These are phyloP conservation scores for Magnaporthiopsis incrustans DNA, from an alignment of 2,329 filamentous ascomycete genomes.

Conservation along the genomic window DNA sequence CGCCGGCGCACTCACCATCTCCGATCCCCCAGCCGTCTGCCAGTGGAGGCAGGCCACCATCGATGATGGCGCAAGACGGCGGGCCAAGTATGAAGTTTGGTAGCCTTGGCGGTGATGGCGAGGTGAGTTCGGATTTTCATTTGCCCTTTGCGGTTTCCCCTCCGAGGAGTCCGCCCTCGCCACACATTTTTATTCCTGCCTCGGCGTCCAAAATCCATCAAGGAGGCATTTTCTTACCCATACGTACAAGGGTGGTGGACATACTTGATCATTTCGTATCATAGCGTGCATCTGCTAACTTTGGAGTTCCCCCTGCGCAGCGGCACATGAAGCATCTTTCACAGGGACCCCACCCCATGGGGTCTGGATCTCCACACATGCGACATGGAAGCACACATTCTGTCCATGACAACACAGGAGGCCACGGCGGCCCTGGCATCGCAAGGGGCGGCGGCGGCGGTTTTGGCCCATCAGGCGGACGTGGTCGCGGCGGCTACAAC, in stretches of 20 bases:
- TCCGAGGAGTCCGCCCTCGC: too few relatives aligned
- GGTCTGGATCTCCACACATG: constrained; percentile 58
- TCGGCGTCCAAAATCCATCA: neutral
- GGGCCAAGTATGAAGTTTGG: constrained; percentile 70
- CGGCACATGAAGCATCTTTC: constrained; percentile 61
- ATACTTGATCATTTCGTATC: neutral
- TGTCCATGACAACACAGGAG: constrained; percentile 64
- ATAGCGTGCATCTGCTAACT: constrained; percentile 12
- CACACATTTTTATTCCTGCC: neutral
- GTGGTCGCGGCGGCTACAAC: constrained; percentile 41
- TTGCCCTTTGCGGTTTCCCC: constrained; percentile 7
- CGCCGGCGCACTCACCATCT: constrained; percentile 81
- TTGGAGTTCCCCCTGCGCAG: constrained; percentile 28
- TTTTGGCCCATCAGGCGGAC: constrained; percentile 33
- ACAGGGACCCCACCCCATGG: constrained; percentile 43
- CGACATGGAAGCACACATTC: constrained; percentile 84
- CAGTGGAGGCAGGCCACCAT: constrained; percentile 79
- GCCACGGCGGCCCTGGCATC: constrained; percentile 47
- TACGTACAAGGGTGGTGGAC: neutral
- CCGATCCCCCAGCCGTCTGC: constrained; percentile 85
- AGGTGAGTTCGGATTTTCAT: constrained; percentile 46
- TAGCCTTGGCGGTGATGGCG: constrained; percentile 71
- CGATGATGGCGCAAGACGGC: constrained; percentile 58
- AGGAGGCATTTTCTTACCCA: neutral
- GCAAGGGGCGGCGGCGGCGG: constrained; percentile 48